phyloP scores from a whole-genome alignment of 805 yeast species.

The Kluyveromyces aestuarii region DNA sequence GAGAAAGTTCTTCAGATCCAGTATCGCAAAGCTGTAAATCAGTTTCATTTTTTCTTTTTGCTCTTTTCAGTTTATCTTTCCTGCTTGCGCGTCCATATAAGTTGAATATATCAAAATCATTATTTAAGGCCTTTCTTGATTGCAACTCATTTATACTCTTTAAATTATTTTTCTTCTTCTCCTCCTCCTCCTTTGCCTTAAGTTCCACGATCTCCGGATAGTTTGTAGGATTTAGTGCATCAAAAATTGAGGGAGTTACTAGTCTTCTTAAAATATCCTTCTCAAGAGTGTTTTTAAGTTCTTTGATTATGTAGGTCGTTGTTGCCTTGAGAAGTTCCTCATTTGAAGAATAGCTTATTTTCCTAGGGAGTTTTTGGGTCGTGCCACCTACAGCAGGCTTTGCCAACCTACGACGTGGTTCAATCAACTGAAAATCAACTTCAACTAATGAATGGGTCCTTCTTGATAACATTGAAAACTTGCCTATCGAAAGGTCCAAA shows the following conservation, averaged over 20 bases:
- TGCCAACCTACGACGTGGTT: conserved; percentile 2
- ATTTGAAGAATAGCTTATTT: conserved; percentile 10
- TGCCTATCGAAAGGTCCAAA: conserved; percentile 17
- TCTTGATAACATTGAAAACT: conserved; percentile 15
- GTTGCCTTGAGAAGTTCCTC: conserved; percentile 49
- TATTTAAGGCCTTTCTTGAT: conserved; percentile 22
- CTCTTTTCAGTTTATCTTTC: not conserved
- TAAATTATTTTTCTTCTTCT: conserved; percentile 7
- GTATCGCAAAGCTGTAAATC: not conserved
- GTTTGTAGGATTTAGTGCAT: conserved; percentile 47
- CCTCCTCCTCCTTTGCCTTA: conserved; percentile 23
- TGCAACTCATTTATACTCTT: conserved; percentile 16
- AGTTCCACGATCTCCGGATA: conserved; percentile 42
- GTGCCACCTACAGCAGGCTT: not conserved
- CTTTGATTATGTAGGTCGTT: conserved; percentile 46
- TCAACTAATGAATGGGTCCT: conserved; percentile 16
- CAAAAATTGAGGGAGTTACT: conserved; percentile 59
- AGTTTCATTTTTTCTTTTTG: not conserved
- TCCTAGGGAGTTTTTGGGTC: not conserved
- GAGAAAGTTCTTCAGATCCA: not conserved
- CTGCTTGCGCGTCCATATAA: conserved; percentile 19
- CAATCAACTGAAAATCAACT: conserved; percentile 18
- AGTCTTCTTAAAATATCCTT: conserved; percentile 69
- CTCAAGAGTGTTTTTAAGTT: conserved; percentile 50
- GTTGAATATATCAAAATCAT: conserved; percentile 30